Base-by-base conservation (phyloP, 148 eudicot species). In the Mesembryanthemum crystallinum region DNA sequence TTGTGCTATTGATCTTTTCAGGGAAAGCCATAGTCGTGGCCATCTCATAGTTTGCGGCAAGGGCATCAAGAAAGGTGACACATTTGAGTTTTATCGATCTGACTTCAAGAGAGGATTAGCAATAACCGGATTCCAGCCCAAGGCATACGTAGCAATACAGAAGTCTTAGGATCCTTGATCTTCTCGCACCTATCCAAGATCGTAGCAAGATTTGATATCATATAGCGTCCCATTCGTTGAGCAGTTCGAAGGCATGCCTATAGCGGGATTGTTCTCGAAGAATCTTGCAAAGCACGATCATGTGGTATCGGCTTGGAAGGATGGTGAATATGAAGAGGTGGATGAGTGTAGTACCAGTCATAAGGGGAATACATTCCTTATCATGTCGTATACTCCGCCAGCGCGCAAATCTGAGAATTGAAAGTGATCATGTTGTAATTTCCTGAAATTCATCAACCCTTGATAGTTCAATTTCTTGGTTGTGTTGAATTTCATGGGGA, bases 251-350 rank as follows among this genome's bases (percentile, higher is more conserved):
- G 52, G 17, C 27, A n/a, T 18, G 24, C 70, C 70, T 39, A 23
- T 67, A 39, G 70, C 51, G 42, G 70, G 70, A 67, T 37, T n/a
- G 5, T 67, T 67, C 15, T 35, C 70, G 17, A 67, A 67, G 30
- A 35, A 2, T n/a, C 27, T 39, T 42, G 52, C n/a, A 9, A 67
- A 67, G 8, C 70, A 52, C 21, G 17, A 17, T 29, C 10, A 28
- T 67, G 29, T 39, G 18, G 7, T 11, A 17, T 18, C 29, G 0
- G 70, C 52, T 12, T 67, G 52, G 70, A 67, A 67, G 6, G 29
- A 67, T 10, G 51, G 27, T n/a, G 28, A 42, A 42, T 20, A 67
- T 23, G 12, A 20, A 42, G 28, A 39, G 27, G 70, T 67, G 70
- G 52, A 18, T 24, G 51, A 67, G 5, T 67, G 70, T 23, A 21